Percentiles rank a stretch among this genome's conserved stretches.
These are phyloP conservation scores for Vitis hybrid DNA, from an alignment of 177 flowering plant species.

Conservation along the genomic window DNA sequence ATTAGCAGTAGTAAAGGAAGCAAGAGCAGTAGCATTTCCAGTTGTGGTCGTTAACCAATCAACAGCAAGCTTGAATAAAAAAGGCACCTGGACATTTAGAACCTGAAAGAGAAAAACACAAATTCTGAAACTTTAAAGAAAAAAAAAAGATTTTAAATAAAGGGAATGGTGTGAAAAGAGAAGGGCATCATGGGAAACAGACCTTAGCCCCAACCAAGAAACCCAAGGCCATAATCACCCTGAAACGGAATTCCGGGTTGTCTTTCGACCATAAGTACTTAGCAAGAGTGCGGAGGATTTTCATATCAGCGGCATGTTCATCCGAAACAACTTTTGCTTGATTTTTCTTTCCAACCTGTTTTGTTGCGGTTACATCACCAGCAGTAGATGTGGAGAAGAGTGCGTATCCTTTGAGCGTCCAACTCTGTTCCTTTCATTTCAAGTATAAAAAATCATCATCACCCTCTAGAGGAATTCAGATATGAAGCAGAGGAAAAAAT, in stretches of 20 bases:
- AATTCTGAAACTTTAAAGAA: neutral
- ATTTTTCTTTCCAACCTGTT: slow-evolving; percentile 22
- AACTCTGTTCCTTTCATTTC: slow-evolving; percentile 26
- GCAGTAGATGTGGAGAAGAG: slow-evolving; percentile 50
- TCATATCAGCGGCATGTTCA: slow-evolving; percentile 52
- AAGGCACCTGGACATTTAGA: slow-evolving; percentile 95
- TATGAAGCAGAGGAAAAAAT: neutral
- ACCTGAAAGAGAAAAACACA: slow-evolving; percentile 44
- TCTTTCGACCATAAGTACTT: slow-evolving; percentile 91
- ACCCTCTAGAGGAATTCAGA: neutral
- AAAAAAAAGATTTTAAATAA: neutral
- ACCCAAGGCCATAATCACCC: slow-evolving; percentile 75
- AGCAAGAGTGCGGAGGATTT: slow-evolving; percentile 69
- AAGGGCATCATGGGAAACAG: slow-evolving; percentile 3
- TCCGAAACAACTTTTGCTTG: slow-evolving; percentile 9
- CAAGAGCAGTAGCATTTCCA: slow-evolving; percentile 52
- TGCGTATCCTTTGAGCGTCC: slow-evolving; percentile 33
- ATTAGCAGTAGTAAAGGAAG: slow-evolving; percentile 65
- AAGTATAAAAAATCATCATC: slow-evolving; percentile 1
- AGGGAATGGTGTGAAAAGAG: neutral
- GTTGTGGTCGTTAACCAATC: slow-evolving; percentile 82
- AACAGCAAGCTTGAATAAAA: slow-evolving; percentile 90
- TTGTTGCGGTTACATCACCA: slow-evolving; percentile 13
- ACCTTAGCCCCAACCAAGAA: slow-evolving; percentile 89
- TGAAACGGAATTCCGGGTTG: slow-evolving; percentile 68